Evolutionary conservation across 306 rosid genomes (phyloP), one percentile per base, ranked within the genome.

Genomic region (Prosopis cineraria): DNA sequence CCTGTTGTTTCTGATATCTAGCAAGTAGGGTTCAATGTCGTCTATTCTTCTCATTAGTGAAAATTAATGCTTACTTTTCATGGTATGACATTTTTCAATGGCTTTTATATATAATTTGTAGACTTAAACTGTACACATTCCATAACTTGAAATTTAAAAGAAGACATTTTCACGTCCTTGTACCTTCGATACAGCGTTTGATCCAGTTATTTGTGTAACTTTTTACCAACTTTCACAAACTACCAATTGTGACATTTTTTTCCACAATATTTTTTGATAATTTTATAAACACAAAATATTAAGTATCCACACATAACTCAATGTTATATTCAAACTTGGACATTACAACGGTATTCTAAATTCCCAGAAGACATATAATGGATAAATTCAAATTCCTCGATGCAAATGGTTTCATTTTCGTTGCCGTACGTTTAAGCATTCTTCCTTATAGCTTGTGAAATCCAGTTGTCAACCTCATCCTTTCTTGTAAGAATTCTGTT

Each of bases 1-100:
- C 70, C 80, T 78, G 34, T 66, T 11, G 40, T 75, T 10, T 19
- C 52, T 39, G 34, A 83, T 36, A 77, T 80, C 79, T 16, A 33
- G 20, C 72, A 68, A 41, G 53, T 68, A 12, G 72, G n/a, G 53
- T 68, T 22, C 50, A 12, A 5, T 67, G 11, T 11, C n/a, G 8
- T 66, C 71, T 67, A 75, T 77, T 86, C 68, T 44, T 6, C 27
- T 30, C 37, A 76, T 14, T 68, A 43, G 3, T 16, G 5, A 60
- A 58, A 29, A 33, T 58, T 29, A 58, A 58, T 58, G n/a, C 65
- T 60, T 16, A 13, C 3, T 11, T 27, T 27, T 58, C 36, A 58
- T 27, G n/a, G 36, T 58, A 12, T 58, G 16, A 60, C 31, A 60
- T 14, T 14, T 9, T 20, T 19, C 11, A 37, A 10, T 22, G 45